Base-by-base conservation (phyloP, 202 grass and related monocot species). In the Zoysia matrella region DNA sequence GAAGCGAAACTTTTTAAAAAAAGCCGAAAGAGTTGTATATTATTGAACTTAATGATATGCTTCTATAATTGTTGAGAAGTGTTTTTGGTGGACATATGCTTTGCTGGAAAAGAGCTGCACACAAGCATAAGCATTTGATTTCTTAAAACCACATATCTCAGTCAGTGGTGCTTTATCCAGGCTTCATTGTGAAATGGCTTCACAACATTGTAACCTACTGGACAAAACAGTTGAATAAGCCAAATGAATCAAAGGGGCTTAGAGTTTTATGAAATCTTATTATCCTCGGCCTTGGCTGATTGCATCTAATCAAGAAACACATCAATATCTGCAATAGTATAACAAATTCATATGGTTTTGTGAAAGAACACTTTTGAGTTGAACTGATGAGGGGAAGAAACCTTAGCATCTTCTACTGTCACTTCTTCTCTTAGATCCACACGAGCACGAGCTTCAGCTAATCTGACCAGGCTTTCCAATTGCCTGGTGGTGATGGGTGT, bases 401-500 rank as follows among this genome's bases (percentile, higher is more conserved):
- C 95, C 55, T 89, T 10, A 11, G 95, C 95, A 83, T 98, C 95
- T 80, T 93, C 56, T 83, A 18, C 40, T 15, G 92, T 95, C 62
- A 98, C 83, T 98, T 91, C 92, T 58, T 90, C 89, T 85, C 95
- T 89, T 67, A 98, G 89, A 90, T 95, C 95, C 54, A 98, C 85
- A 13, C 95, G 87, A 71, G 95, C 95, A 65, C 92, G 92, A 74
- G 95, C 95, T 85, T 95, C 95, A 72, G 92, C 92, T 72, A 98
- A 91, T 69, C 95, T 93, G 39, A 95, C 92, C 39, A 98, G 89
- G 84, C 92, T 98, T 84, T 98, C 95, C 60, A 95, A 73, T 62
- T 98, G 95, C 55, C 95, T 91, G n/a, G 95, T 89, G 22, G 95
- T 98, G 77, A 98, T 98, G 64, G 95, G 95, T 8, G 92, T 98